These are phyloP conservation scores for Prosopis cineraria DNA, from an alignment of 306 rosid genomes.

Conservation along the genomic window DNA sequence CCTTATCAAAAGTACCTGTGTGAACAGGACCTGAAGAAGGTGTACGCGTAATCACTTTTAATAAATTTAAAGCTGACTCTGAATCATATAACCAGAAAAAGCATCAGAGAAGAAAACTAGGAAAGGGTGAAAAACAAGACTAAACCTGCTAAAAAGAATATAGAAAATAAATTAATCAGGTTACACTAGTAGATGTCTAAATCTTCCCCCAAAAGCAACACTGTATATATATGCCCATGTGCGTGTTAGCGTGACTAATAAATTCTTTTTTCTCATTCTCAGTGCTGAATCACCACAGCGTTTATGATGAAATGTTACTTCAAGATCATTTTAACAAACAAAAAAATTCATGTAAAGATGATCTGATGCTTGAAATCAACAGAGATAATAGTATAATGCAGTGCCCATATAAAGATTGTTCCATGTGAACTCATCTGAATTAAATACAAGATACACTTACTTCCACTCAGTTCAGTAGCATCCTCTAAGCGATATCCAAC, in stretches of 20 bases:
- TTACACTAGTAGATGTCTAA: neutral
- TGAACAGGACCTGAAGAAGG: slow-evolving; percentile 45
- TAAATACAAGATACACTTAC: slow-evolving; percentile 40
- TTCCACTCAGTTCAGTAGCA: slow-evolving; percentile 45
- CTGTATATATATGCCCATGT: neutral
- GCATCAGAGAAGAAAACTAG: slow-evolving; percentile 30
- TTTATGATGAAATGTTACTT: slow-evolving; percentile 1
- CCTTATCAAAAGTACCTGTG: slow-evolving; percentile 46
- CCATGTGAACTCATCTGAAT: slow-evolving; percentile 23
- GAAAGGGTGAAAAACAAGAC: neutral
- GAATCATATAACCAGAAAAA: slow-evolving; percentile 43
- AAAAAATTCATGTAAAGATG: slow-evolving; percentile 18
- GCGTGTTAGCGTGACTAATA: neutral
- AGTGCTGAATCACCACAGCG: neutral
- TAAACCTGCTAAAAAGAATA: slow-evolving; percentile 16
- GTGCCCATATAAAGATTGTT: neutral
- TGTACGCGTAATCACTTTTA: slow-evolving; percentile 43
- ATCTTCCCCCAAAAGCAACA: slow-evolving; percentile 12
- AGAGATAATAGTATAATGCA: neutral
- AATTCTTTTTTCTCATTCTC: slow-evolving; percentile 1
- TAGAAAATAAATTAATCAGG: slow-evolving; percentile 8
- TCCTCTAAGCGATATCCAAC: slow-evolving; percentile 38
- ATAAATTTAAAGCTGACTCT: slow-evolving; percentile 48
- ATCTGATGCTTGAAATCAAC: slow-evolving; percentile 2
- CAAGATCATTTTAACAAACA: slow-evolving; percentile 12